phyloP scores from a whole-genome alignment of 192 early-diverging fungal species.

The Podila verticillata region DNA sequence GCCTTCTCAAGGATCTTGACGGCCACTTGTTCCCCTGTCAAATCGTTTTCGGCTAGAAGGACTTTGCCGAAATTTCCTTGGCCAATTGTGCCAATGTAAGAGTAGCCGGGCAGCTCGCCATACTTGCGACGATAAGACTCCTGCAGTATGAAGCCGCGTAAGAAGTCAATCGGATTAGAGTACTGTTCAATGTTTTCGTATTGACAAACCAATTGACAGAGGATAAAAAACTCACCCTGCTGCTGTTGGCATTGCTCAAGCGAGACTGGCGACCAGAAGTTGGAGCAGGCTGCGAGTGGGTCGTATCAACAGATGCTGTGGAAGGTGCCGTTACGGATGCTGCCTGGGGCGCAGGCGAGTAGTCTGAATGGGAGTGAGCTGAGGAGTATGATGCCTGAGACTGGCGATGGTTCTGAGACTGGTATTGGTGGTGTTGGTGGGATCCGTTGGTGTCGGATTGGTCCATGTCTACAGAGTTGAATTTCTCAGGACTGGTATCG shows the following conservation, averaged over 20 bases:
- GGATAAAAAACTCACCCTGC: conserved; percentile 7
- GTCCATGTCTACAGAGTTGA: too few relatives aligned
- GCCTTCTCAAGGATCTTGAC: conserved; percentile 69
- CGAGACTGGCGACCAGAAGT: conserved; percentile 39
- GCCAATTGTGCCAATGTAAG: conserved; percentile 57
- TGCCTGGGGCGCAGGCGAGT: not conserved
- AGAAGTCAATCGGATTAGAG: not conserved
- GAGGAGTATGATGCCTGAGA: conserved; percentile 12
- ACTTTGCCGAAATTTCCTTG: conserved; percentile 74
- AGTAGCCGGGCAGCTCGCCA: conserved; percentile 42
- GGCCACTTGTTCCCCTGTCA: conserved; percentile 60
- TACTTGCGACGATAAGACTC: conserved; percentile 48
- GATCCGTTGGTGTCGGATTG: not conserved
- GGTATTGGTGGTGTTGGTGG: conserved; percentile 9
- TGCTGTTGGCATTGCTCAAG: conserved; percentile 30
- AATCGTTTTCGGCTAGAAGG: conserved; percentile 61
- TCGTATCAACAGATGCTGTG: not conserved
- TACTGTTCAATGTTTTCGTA: too few relatives aligned
- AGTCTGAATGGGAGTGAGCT: not conserved
- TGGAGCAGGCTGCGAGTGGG: conserved; percentile 20
- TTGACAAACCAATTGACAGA: too few relatives aligned
- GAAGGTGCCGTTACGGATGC: not conserved
- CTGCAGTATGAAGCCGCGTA: not conserved
- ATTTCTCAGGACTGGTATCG: not conserved
- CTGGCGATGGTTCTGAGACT: conserved; percentile 7